Base-by-base conservation (phyloP, 257 asterid species). In the Buddleja alternifolia region DNA sequence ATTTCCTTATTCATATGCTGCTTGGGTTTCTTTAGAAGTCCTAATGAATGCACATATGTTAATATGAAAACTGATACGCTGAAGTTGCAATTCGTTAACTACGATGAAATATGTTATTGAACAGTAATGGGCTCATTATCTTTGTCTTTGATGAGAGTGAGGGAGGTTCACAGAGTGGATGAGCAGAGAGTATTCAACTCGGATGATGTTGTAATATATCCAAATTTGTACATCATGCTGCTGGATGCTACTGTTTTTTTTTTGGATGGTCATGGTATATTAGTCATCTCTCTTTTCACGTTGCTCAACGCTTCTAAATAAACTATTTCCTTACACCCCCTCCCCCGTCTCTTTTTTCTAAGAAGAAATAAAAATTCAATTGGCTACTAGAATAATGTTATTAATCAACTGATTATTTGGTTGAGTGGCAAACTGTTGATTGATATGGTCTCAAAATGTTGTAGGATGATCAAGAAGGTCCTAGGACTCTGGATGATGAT, bases 381-480 rank as follows among this genome's bases (percentile, higher is more conserved):
- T 12, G 47, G 64, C 20, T 17, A 37, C 5, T 60, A 41, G 8
- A 58, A 17, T 20, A 15, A 36, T 25, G 42, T 36, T 34, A 25
- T 32, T 55, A 10, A 46, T 23, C 62, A 25, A 56, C 46, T n/a
- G 25, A 48, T n/a, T 44, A 44, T 52, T 9, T 37, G n/a, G 20
- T 10, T 55, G 51, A 29, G 14, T 24, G 56, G 24, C 9, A n/a
- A 37, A 41, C 36, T 74, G 68, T 62, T 15, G 48, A 15, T 16
- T 73, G 60, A 16, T 20, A 34, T 70, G 21, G 52, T 73, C 34
- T 60, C 40, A 17, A 17, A 19, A 63, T 59, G 67, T 16, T 73
- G 15, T 67, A 89, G 96, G 96, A 89, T 80, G 95, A 89, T 71
- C 86, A 73, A 25, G 90, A 88, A 53, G 97, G 96, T 73, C 63